These are phyloP conservation scores for Fonsecaea nubica DNA, from an alignment of 2,329 filamentous ascomycete species.

Conservation along the genomic window DNA sequence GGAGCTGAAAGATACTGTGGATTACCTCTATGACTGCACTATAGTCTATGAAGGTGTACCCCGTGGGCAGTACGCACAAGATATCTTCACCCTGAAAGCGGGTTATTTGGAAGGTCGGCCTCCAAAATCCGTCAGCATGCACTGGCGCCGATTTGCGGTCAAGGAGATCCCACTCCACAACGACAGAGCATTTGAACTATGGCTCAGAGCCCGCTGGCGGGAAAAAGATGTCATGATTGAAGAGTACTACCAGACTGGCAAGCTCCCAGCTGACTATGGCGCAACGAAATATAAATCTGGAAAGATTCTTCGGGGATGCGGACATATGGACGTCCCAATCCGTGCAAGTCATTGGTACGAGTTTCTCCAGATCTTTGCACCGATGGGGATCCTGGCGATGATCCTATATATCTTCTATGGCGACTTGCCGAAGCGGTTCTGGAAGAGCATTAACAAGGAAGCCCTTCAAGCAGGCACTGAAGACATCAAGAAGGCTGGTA, in stretches of 20 bases:
- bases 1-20: constrained; percentile 74
- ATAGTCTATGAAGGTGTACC: constrained; percentile 46
- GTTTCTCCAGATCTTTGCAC: constrained; percentile 45
- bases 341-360: constrained; percentile 45
- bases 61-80: constrained; percentile 73
- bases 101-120: constrained; percentile 82
- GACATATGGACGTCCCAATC: constrained; percentile 44
- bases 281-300: constrained; percentile 57
- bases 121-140: constrained; percentile 87
- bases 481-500: constrained; percentile 33
- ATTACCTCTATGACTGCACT: constrained; percentile 77
- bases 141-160: constrained; percentile 80
- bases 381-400: constrained; percentile 44
- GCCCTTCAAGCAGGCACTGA: constrained; percentile 34
- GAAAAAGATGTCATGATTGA: constrained; percentile 86
- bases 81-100: constrained; percentile 77
- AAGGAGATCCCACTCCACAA: constrained; percentile 76
- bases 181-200: constrained; percentile 72
- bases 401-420: constrained; percentile 45
- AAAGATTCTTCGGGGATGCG: constrained; percentile 40
- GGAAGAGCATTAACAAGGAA: constrained; percentile 40
- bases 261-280: constrained; percentile 71
- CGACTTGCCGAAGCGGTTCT: constrained; percentile 41
- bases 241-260: constrained; percentile 71
- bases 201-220: constrained; percentile 80